Evolutionary conservation across 2,329 filamentous ascomycete genomes (phyloP).

Genomic region (Fusarium begoniae): DNA sequence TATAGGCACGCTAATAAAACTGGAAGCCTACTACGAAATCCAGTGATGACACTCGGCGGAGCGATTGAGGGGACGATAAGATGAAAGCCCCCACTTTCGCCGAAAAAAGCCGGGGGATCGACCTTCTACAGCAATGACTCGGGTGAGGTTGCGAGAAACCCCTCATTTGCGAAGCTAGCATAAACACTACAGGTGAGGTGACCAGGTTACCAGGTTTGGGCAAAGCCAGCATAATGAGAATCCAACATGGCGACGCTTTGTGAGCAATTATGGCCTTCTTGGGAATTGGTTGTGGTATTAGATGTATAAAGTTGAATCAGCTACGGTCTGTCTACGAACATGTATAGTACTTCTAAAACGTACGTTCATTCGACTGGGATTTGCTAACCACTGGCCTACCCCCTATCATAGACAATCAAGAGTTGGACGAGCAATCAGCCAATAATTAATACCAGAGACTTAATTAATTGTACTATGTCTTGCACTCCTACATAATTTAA

Average conservation of each 20-base stretch:
- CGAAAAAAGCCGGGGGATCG: neutral
- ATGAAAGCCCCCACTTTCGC: slow-evolving; percentile 1
- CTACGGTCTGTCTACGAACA: too few relatives aligned
- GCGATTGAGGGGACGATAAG: neutral
- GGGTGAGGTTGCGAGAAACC: neutral
- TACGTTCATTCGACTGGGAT: too few relatives aligned
- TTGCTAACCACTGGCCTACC: too few relatives aligned
- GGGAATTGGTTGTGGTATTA: too few relatives aligned
- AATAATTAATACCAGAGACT: rapidly evolving
- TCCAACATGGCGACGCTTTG: neutral
- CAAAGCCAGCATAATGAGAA: too few relatives aligned
- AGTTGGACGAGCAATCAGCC: too few relatives aligned
- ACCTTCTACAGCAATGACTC: neutral
- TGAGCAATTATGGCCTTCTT: neutral
- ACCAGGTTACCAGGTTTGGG: rapidly evolving
- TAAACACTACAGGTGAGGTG: neutral
- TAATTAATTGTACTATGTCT: neutral
- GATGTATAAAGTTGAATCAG: too few relatives aligned
- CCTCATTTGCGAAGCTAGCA: neutral
- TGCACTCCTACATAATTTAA: too few relatives aligned
- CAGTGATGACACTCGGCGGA: neutral
- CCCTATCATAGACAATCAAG: too few relatives aligned
- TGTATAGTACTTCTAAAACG: too few relatives aligned
- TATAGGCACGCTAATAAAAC: neutral
- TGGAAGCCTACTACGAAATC: neutral